Evolutionary conservation across 768 basidiomycete genomes (phyloP).

Genomic region (Macrolepiota fuliginosa): DNA sequence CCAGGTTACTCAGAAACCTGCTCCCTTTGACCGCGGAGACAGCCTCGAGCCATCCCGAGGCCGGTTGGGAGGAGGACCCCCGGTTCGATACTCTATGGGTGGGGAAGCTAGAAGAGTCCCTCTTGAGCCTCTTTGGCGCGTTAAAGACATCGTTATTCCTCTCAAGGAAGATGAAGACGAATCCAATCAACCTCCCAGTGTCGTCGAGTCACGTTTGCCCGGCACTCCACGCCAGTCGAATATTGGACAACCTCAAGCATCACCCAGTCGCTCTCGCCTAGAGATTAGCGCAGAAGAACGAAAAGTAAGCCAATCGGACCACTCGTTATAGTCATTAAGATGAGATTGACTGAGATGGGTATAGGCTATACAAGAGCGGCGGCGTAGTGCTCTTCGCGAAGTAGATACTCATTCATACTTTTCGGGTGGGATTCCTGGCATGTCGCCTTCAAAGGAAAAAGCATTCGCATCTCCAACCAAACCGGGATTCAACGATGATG

Average conservation of each 20-base stretch:
- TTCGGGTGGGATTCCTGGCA: constrained; percentile 51
- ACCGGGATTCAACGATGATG: constrained; percentile 12
- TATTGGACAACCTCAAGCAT: constrained; percentile 1
- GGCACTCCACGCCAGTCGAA: constrained; percentile 1
- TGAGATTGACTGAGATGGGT: constrained; percentile 18
- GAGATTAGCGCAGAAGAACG: constrained; percentile 44
- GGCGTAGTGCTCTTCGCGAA: constrained; percentile 53
- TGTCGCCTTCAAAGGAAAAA: constrained; percentile 29
- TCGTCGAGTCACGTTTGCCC: not conserved
- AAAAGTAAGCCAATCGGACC: constrained; percentile 27
- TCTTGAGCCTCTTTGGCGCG: constrained; percentile 52
- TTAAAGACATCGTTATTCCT: constrained; percentile 53
- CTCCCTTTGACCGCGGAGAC: constrained; percentile 12
- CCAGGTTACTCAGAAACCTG: constrained; percentile 29
- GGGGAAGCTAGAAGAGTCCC: constrained; percentile 46
- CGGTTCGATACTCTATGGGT: constrained; percentile 41
- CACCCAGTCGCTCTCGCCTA: constrained; percentile 16
- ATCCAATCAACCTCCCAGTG: constrained; percentile 8
- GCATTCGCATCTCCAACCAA: constrained; percentile 17
- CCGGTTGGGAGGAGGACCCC: constrained; percentile 13
- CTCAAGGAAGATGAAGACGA: constrained; percentile 4
- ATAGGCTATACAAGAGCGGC: constrained; percentile 60
- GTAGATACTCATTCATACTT: constrained; percentile 46
- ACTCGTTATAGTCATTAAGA: not conserved
- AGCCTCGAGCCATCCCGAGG: constrained; percentile 13